Conservation (phyloP, 2,329 filamentous ascomycete genomes). For the Penicillium sp. region DNA sequence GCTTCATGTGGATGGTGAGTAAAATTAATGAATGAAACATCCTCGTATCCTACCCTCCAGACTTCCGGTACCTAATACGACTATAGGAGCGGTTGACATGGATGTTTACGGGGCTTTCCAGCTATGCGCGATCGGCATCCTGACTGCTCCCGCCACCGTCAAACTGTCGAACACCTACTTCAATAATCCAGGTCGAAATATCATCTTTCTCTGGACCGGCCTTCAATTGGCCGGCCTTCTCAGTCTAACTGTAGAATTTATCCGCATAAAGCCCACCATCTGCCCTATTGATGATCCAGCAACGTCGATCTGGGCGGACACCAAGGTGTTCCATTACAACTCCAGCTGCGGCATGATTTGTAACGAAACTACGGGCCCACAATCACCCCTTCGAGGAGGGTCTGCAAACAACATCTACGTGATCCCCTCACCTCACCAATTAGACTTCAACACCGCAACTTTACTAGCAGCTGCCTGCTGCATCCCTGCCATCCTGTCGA, state of each 20-base stretch:
- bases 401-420: slow-evolving; percentile 63
- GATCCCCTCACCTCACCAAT: slow-evolving; percentile 55
- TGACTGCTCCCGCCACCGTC: slow-evolving; percentile 64
- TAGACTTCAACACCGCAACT: slow-evolving; percentile 61
- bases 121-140: slow-evolving; percentile 63
- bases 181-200: slow-evolving; percentile 61
- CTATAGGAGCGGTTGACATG: slow-evolving; percentile 62
- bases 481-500: slow-evolving; percentile 62
- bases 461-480: slow-evolving; percentile 65
- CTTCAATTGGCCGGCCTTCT: slow-evolving; percentile 56
- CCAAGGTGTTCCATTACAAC: slow-evolving; percentile 9
- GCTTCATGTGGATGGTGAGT: slow-evolving; percentile 59
- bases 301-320: slow-evolving; percentile 39
- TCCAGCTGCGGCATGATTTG: slow-evolving; percentile 14
- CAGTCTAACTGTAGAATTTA: slow-evolving; percentile 66
- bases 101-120: slow-evolving; percentile 69
- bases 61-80: background rate
- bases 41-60: too few relatives aligned
- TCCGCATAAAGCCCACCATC: slow-evolving; percentile 48
- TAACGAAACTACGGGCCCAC: slow-evolving; percentile 34
- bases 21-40: background rate
- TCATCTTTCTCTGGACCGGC: slow-evolving; percentile 66
- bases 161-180: slow-evolving; percentile 64
- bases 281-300: slow-evolving; percentile 48
- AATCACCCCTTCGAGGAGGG: slow-evolving; percentile 56